Evolutionary conservation across 768 basidiomycete species (phyloP), one percentile per base, ranked within the genome.

Genomic region (Trametopsis cervina): DNA sequence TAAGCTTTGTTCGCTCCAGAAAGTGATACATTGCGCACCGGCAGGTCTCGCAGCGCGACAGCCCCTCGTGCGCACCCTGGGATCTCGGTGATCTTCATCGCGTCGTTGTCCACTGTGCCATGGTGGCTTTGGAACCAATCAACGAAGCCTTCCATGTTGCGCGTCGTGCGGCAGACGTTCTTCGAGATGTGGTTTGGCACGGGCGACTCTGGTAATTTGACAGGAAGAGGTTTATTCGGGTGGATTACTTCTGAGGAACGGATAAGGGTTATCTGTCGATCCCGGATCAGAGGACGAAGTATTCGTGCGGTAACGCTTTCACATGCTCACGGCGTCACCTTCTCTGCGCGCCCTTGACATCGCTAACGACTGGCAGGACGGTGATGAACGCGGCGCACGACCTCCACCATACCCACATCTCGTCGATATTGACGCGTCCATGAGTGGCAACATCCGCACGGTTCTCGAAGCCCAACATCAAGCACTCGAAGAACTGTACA

Each of bases 21-120:
- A 6, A 47, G 24, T 45, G 4, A 25, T 35, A 10, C 5, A 63
- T 33, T 33, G 29, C 73, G 17, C 55, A 90, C 89, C 47, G 80
- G 75, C 47, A 95, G 81, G 61, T 91, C 81, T 51, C 71, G 64
- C 27, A 88, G 59, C 0, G 93, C 92, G 25, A 89, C 64, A 0
- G 77, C 84, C 21, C 92, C 90, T 20, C 84, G 76, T 27, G 89
- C 89, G 37, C 76, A 76, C 36, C 72, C 77, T 21, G 76, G 59
- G 15, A 63, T 70, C 27, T 66, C 59, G 3, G 75, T 66, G 29
- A 85, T 56, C 1, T 71, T 77, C 54, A 85, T 69, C 2, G 50
- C 56, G 33, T 52, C 42, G 7, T 51, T 49, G 51, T 87, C 81
- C n/a, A 85, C 29, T 4, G 50, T 53, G 0, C 81, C 85, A 40